Evolutionary conservation across 805 yeast species (phyloP).

Genomic region (Myxozyma kluyveri): DNA sequence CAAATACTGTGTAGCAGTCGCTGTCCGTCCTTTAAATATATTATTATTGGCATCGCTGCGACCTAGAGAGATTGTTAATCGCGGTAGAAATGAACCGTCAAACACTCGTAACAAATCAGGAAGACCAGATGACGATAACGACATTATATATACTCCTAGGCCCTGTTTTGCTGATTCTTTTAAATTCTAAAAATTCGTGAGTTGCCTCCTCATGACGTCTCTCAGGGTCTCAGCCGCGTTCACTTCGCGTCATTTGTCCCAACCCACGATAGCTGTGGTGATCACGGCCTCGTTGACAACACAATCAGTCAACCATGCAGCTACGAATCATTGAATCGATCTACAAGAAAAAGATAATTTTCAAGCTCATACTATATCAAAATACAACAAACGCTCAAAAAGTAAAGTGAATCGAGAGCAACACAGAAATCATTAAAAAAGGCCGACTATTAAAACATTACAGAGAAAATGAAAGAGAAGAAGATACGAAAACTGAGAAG

Average conservation of each 20-base stretch:
- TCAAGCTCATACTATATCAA: not conserved
- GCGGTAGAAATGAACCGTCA: constrained; percentile 15
- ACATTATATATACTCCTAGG: too few species aligned
- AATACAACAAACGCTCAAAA: not conserved
- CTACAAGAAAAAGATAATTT: not conserved
- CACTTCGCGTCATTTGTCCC: too few species aligned
- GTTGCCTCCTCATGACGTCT: too few species aligned
- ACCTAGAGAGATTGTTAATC: not conserved
- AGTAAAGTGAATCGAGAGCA: not conserved
- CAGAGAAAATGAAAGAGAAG: not conserved
- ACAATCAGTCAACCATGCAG: too few species aligned
- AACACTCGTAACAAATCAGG: constrained; percentile 22
- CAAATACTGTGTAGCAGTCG: not conserved
- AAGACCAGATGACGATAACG: constrained; percentile 4
- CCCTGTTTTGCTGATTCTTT: too few species aligned
- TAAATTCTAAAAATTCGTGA: too few species aligned
- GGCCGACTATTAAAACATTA: not conserved
- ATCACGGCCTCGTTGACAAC: too few species aligned
- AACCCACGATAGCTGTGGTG: too few species aligned
- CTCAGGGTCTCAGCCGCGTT: too few species aligned
- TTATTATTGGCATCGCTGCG: not conserved
- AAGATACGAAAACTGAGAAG: not conserved
- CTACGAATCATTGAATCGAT: too few species aligned
- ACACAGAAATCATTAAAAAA: not conserved
- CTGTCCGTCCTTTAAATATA: not conserved